Evolutionary conservation across 108 stramenopile species (phyloP), one percentile per base, ranked within the genome.

Genomic region (Nannochloropsis salina): DNA sequence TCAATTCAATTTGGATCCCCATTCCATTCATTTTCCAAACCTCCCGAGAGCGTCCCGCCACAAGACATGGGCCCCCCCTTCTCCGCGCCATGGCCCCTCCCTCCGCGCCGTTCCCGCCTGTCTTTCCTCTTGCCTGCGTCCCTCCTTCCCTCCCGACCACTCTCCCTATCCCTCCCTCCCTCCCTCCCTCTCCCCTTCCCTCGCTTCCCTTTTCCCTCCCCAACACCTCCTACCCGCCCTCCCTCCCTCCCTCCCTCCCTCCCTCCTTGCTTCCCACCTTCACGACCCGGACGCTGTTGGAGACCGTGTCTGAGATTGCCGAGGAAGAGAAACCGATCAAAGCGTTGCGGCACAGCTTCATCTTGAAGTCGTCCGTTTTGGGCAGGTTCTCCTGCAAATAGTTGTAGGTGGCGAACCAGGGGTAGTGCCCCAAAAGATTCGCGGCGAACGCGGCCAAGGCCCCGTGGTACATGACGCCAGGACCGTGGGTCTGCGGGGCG

Each of bases 351-450:
- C 95, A 95, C 43, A 99, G 91, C 89, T 86, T 92, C 89, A 92
- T 93, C 20, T 94, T 82, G 20, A 47, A 45, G 41, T 88, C 87
- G 84, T 93, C 95, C 87, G 95, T 95, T 90, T 96, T 97, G 9
- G 98, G 98, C 81, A 99, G 94, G 80, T 92, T 91, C 87, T 95
- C 97, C 15, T 93, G 92, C 74, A 99, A 90, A 83, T 92, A 93
- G 91, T 99, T 99, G 93, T 96, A 99, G 20, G 97, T 97, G 88
- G 94, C 92, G 90, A 99, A 91, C 94, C 95, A 86, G 10, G 98
- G 98, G 90, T 97, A 97, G 86, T 97, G 96, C 42, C 98, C 98
- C 8, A 98, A 96, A 87, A 98, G 97, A 9, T 97, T 98, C 44
- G 98, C 98, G 42, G 94, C 92, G 2, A 95, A 94, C 5, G 97